These are phyloP conservation scores for Saccharomycopsis fibuligera DNA, from an alignment of 805 yeast genomes.

Conservation along the genomic window DNA sequence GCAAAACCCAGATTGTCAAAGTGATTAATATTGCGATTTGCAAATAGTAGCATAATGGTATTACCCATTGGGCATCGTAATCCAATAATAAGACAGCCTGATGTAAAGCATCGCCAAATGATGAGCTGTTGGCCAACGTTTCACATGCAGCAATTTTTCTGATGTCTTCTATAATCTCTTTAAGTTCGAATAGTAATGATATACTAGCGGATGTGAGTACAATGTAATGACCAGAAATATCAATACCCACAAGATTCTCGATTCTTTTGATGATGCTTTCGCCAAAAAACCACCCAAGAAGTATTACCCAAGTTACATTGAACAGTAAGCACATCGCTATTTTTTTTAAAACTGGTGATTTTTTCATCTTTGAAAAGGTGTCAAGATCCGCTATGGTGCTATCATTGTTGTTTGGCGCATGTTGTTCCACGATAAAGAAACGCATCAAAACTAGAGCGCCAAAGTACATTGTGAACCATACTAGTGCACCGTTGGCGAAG, in stretches of 20 bases:
- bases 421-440: too few relatives aligned
- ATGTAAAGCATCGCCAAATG: too few relatives aligned
- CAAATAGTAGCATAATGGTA: background rate
- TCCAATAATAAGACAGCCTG: too few relatives aligned
- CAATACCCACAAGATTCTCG: background rate
- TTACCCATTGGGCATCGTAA: too few relatives aligned
- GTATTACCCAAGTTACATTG: background rate
- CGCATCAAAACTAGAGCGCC: too few relatives aligned
- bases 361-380: background rate
- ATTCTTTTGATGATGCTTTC: background rate
- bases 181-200: slow-evolving; percentile 6
- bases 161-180: background rate
- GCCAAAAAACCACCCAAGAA: slow-evolving; percentile 13
- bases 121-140: too few relatives aligned
- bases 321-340: background rate
- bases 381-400: background rate
- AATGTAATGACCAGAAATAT: slow-evolving; percentile 17
- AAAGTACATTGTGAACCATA: slow-evolving; percentile 11
- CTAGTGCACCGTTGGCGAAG: slow-evolving; percentile 3
- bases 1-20: slow-evolving; percentile 5
- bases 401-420: background rate
- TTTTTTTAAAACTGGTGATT: background rate
- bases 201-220: slow-evolving; percentile 12
- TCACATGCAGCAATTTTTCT: background rate
- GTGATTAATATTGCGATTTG: background rate